A percentile compares a stretch with the other conserved stretches of the same genome.
Evolutionary conservation across 257 asterid genomes (phyloP).

Genomic region (Orobanche coerulescens): DNA sequence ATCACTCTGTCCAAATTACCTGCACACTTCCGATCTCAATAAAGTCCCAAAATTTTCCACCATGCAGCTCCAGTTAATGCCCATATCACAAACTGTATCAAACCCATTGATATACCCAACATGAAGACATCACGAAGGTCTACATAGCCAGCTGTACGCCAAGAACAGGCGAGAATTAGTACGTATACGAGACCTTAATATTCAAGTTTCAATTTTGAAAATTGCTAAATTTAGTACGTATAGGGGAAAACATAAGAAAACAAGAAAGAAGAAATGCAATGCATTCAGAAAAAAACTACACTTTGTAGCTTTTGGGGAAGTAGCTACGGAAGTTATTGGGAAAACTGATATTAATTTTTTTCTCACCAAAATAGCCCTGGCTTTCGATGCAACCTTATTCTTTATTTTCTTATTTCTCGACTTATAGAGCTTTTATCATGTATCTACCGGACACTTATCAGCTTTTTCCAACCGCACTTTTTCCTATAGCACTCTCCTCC

Average conservation of each 20-base stretch:
- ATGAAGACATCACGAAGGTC: constrained; percentile 50
- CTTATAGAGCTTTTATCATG: too few species aligned
- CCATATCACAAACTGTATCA: constrained; percentile 55
- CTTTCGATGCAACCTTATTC: too few species aligned
- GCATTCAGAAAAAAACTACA: too few species aligned
- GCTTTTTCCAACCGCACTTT: too few species aligned
- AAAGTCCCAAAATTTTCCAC: constrained; percentile 90
- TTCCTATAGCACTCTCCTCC: too few species aligned
- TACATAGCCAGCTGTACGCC: constrained; percentile 67
- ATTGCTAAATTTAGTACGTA: neutral
- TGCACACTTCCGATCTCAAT: constrained; percentile 30
- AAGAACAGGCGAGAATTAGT: neutral
- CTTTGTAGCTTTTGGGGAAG: too few species aligned
- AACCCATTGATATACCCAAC: constrained; percentile 59
- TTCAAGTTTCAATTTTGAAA: neutral
- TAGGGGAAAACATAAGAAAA: neutral
- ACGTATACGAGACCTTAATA: neutral
- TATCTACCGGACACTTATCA: too few species aligned
- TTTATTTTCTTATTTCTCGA: too few species aligned
- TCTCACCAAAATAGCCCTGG: too few species aligned
- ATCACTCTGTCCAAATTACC: too few species aligned
- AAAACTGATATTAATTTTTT: too few species aligned
- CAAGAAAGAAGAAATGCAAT: neutral
- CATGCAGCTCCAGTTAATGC: constrained; percentile 56
- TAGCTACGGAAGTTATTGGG: too few species aligned